Conservation (phyloP, 2,329 filamentous ascomycete species). For the Cadophora luteo-olivacea region DNA sequence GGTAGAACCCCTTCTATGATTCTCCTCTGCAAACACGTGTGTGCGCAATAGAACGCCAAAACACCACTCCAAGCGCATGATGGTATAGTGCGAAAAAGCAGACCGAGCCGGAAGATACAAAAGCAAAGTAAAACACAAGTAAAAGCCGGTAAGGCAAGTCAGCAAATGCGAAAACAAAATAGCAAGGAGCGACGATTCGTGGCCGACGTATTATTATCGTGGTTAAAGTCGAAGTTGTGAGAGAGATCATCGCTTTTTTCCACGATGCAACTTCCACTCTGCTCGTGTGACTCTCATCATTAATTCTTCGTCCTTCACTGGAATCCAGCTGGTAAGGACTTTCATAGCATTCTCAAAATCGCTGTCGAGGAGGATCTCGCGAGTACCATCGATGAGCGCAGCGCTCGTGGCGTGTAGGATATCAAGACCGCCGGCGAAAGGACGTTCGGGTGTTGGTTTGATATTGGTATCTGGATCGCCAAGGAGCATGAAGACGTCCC, state of each 20-base stretch:
- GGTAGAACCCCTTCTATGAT: background rate
- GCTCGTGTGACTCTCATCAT: constrained; percentile 89
- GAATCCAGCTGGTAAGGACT: constrained; percentile 90
- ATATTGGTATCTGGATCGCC: constrained; percentile 69
- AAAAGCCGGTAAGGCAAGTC: background rate
- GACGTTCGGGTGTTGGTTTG: constrained; percentile 42
- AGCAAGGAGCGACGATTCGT: background rate
- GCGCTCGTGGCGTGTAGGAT: constrained; percentile 89
- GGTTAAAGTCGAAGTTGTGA: background rate
- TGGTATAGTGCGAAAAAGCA: constrained; percentile 26
- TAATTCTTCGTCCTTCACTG: constrained; percentile 91
- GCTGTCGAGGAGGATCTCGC: constrained; percentile 86
- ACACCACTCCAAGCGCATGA: constrained; percentile 15
- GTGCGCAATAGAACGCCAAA: background rate
- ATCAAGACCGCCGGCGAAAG: constrained; percentile 73
- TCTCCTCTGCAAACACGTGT: background rate
- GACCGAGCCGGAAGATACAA: constrained; percentile 3
- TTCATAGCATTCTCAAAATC: constrained; percentile 99
- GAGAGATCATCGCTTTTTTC: constrained; percentile 46
- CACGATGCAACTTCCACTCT: constrained; percentile 77
- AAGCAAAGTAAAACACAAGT: background rate
- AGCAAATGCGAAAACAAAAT: background rate
- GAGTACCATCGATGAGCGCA: constrained; percentile 87
- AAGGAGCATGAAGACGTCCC: constrained; percentile 97
- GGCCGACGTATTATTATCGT: background rate